Base-by-base conservation (phyloP, 495 filamentous ascomycete genomes). In the Penicillium silybi region DNA sequence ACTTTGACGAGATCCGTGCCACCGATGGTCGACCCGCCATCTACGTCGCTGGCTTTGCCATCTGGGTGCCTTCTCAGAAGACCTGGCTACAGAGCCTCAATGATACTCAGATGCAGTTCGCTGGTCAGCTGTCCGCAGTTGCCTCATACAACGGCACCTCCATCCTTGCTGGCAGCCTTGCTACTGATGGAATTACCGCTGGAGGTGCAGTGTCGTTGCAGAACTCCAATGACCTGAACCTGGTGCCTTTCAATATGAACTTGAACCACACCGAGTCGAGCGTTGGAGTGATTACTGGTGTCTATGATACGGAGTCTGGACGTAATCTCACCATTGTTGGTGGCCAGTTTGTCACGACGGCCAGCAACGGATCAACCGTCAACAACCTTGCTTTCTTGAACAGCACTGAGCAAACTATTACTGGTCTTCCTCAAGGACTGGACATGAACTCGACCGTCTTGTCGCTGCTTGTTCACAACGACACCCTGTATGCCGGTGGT, bases 81-180 rank as follows among this genome's bases (percentile, higher is more conserved):
- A 90, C 95, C 62, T 99, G 93, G 93, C 71, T 97, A 19, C 83
- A 89, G 66, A 92, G 90, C 56, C 72, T 97, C 37, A 72, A 89
- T 41, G 65, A 82, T 37, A 69, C 78, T n/a, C 75, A 82, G 42
- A 80, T 87, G 50, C 70, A 79, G 15, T 80, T 93, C 54, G 69
- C 74, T 48, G 93, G 93, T 16, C 64, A 85, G 37, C 74, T 99
- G 32, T 85, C 84, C 3, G 78, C 89, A 10, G 78, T 80, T 23
- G 76, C 85, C 27, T 72, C 83, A 35, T 68, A 85, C 10, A 81
- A 89, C 19, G 77, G 78, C 19, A 73, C 77, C 25, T 79, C 81
- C 8, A 70, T 96, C 10, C 88, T 89, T 65, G 87, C 89, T 35
- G 93, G 93, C 13, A 86, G 83, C 25, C 71, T 97, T 27, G 74